Conservation (phyloP, 805 yeast species). For the Yamadazyma tumulicola region DNA sequence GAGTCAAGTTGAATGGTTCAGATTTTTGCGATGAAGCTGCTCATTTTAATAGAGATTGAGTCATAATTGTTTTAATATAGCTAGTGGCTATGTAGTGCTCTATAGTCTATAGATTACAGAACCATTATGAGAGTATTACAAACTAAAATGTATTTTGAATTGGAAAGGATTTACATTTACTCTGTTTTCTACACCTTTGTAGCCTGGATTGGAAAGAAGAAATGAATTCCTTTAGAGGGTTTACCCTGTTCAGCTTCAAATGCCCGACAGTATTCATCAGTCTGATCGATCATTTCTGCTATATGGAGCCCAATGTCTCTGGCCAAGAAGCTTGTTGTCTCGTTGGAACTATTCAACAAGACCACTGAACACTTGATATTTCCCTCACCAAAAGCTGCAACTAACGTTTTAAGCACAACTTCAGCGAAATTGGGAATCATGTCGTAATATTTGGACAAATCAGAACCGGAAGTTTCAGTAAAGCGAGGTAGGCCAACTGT, state of each 20-base stretch:
- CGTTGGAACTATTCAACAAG: slow-evolving; percentile 26
- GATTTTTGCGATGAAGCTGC: too few relatives aligned
- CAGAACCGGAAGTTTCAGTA: slow-evolving; percentile 10
- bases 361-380: slow-evolving; percentile 29
- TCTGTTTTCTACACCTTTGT: slow-evolving; percentile 2
- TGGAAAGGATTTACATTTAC: too few relatives aligned
- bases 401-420: slow-evolving; percentile 19
- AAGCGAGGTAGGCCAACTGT: slow-evolving; percentile 13
- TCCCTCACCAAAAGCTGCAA: slow-evolving; percentile 27
- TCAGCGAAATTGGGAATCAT: slow-evolving; percentile 25
- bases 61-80: too few relatives aligned
- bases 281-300: slow-evolving; percentile 32
- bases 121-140: too few relatives aligned
- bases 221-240: slow-evolving; percentile 11
- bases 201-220: slow-evolving; percentile 14
- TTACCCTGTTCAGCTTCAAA: slow-evolving; percentile 14
- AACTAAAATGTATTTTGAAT: too few relatives aligned
- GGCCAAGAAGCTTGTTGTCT: slow-evolving; percentile 27
- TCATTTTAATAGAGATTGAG: too few relatives aligned
- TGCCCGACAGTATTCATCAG: slow-evolving; percentile 23
- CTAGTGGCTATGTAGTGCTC: too few relatives aligned
- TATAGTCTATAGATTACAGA: too few relatives aligned
- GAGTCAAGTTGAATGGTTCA: slow-evolving; percentile 1
- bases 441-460: slow-evolving; percentile 13
- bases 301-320: slow-evolving; percentile 25